phyloP scores from a whole-genome alignment of 1,139 yeast species.

The Diutina mesorugosa region DNA sequence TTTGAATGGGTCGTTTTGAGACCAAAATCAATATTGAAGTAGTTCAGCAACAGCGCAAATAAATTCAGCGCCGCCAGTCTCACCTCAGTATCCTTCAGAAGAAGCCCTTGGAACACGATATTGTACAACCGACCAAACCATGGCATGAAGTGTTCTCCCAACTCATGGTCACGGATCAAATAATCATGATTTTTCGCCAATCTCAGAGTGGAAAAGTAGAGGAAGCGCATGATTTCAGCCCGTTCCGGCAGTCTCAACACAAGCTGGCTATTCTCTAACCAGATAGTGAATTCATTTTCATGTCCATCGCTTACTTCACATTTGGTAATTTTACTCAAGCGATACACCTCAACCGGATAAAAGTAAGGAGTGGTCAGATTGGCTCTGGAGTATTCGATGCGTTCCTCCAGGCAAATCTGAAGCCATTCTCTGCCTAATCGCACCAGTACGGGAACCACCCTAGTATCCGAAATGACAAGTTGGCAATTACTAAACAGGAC shows the following conservation, averaged over 20 bases:
- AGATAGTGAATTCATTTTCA: slow-evolving; percentile 41
- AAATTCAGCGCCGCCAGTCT: slow-evolving; percentile 53
- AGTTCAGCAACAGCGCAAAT: slow-evolving; percentile 48
- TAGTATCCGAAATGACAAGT: slow-evolving; percentile 26
- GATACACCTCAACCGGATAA: slow-evolving; percentile 38
- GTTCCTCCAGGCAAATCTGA: slow-evolving; percentile 36
- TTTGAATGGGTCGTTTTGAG: slow-evolving; percentile 43
- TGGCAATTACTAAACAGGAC: slow-evolving; percentile 49
- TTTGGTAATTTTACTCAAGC: slow-evolving; percentile 36
- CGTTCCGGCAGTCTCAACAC: slow-evolving; percentile 47
- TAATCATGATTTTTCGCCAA: slow-evolving; percentile 15
- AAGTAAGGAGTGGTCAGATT: slow-evolving; percentile 19
- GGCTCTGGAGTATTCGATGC: slow-evolving; percentile 12
- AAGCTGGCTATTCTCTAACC: slow-evolving; percentile 32
- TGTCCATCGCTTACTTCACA: slow-evolving; percentile 36
- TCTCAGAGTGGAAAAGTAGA: slow-evolving; percentile 54
- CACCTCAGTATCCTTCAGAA: slow-evolving; percentile 45
- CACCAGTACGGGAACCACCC: slow-evolving; percentile 37
- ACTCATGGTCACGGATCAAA: slow-evolving; percentile 11
- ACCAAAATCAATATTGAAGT: slow-evolving; percentile 52
- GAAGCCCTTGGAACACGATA: slow-evolving; percentile 54
- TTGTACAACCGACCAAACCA: slow-evolving; percentile 53
- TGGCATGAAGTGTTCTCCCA: slow-evolving; percentile 14
- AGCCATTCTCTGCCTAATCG: slow-evolving; percentile 62
- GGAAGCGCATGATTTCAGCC: slow-evolving; percentile 54